Evolutionary conservation across 495 filamentous ascomycete genomes (phyloP), one percentile per base, ranked within the genome.

Genomic region (Recurvomyces mirabilis): DNA sequence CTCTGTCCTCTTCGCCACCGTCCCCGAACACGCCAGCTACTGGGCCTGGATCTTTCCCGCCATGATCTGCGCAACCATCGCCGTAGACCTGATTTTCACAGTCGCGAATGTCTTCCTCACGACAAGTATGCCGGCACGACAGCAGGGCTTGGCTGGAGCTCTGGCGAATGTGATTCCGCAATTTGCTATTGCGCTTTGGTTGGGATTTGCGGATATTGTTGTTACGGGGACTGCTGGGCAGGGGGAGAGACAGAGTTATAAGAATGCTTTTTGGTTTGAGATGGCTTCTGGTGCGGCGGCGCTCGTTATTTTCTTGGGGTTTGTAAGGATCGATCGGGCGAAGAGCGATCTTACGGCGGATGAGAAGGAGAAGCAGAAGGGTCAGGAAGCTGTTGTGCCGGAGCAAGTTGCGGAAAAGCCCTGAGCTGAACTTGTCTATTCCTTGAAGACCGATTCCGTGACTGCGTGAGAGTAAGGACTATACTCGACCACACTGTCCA

Each of bases 61-160:
- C 20, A 91, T 93, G 87, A 64, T 89, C 26, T 79, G 78, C 53
- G 77, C 74, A 4, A 93, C 87, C 0, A 66, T 89, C 29, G 85
- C 79, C 2, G 80, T 93, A 31, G 87, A 94, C 54, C 79, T 91
- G 49, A 81, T 75, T 19, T 93, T 81, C 68, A 87, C 83, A 55
- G 70, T 91, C 11, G 73, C 82, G 30, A 93, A 86, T 56, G 76
- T 93, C 40, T 93, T 91, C 58, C 82, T 89, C 57, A 87, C 82
- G 1, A 86, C 82, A 1, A 73, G 71, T 5, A 64, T 91, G 52
- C 80, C 84, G 0, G 69, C 71, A 23, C 66, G 72, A 12, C 69
- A 74, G 30, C 87, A 93, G 58, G 84, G 83, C 0, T 66, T 87
- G 0, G 86, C 84, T 0, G 86, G 85, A 0, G 84, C 78, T 5